These are phyloP conservation scores for Suillus ampliporus DNA, from an alignment of 768 basidiomycete genomes.

Conservation along the genomic window DNA sequence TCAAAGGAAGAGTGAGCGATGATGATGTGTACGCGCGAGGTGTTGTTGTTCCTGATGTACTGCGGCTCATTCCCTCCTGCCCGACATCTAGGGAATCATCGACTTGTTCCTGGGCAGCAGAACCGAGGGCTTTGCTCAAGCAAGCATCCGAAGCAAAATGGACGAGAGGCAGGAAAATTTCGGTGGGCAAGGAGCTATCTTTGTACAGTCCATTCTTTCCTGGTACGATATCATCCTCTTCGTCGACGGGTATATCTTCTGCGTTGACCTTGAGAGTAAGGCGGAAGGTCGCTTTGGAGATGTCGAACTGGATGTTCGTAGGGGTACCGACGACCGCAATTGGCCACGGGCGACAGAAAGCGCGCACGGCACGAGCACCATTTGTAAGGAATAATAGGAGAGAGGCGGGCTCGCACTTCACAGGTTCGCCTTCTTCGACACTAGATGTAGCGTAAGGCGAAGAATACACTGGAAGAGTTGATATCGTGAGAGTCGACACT, in stretches of 20 bases:
- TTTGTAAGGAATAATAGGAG: constrained; percentile 73
- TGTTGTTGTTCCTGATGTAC: constrained; percentile 9
- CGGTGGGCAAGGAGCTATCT: constrained; percentile 63
- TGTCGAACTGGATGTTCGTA: constrained; percentile 74
- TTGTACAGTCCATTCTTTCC: constrained; percentile 3
- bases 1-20: constrained; percentile 19
- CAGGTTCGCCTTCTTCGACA: not conserved
- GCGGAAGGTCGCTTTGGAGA: constrained; percentile 71
- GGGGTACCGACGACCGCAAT: constrained; percentile 73
- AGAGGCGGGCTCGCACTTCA: not conserved
- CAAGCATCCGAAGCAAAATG: constrained; percentile 71
- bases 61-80: not conserved
- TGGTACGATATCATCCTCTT: not conserved
- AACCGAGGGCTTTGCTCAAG: constrained; percentile 26
- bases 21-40: constrained; percentile 20
- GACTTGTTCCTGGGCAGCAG: not conserved
- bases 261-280: constrained; percentile 65
- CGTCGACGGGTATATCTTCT: constrained; percentile 51
- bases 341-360: constrained; percentile 88
- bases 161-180: constrained; percentile 89
- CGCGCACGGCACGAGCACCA: constrained; percentile 83
- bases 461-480: constrained; percentile 25
- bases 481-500: constrained; percentile 25
- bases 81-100: not conserved
- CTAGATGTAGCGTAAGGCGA: constrained; percentile 19